Conservation (phyloP, 2,329 filamentous ascomycete species). For the Cyphellophora europaea region DNA sequence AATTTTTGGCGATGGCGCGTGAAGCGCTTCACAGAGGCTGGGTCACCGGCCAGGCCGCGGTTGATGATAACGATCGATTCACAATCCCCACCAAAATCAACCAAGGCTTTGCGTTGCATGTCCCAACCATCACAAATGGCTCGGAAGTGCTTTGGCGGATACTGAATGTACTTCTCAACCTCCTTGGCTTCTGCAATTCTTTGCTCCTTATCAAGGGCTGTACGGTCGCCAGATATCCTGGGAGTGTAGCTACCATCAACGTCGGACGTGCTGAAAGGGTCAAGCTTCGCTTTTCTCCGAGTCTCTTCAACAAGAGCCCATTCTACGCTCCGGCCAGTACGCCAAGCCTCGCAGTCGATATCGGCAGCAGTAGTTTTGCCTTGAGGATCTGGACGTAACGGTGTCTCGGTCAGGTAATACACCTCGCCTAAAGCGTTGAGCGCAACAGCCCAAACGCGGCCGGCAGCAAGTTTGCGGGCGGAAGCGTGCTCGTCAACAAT, state of each 20-base stretch:
- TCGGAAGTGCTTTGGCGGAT: constrained; percentile 69
- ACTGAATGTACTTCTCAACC: constrained; percentile 65
- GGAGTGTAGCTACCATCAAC: constrained; percentile 71
- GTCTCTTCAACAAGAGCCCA: constrained; percentile 78
- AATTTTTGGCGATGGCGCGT: constrained; percentile 41
- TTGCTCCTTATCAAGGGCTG: constrained; percentile 62
- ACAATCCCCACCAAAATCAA: constrained; percentile 81
- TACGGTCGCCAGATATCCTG: constrained; percentile 63
- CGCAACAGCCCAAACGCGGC: constrained; percentile 81
- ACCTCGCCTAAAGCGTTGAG: constrained; percentile 89
- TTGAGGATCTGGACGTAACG: constrained; percentile 43
- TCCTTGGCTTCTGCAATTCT: constrained; percentile 68
- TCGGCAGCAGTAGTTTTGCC: constrained; percentile 41
- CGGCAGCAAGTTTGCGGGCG: constrained; percentile 55
- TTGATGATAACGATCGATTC: constrained; percentile 68
- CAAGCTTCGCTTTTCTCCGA: constrained; percentile 59
- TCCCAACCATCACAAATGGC: constrained; percentile 79
- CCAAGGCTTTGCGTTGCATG: constrained; percentile 75
- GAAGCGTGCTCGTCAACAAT: constrained; percentile 77
- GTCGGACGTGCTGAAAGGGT: constrained; percentile 61
- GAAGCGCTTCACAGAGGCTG: constrained; percentile 46
- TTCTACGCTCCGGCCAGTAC: constrained; percentile 64
- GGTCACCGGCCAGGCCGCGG: constrained; percentile 57
- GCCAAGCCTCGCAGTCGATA: constrained; percentile 63
- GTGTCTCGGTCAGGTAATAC: constrained; percentile 70